phyloP scores from a whole-genome alignment of 129 eudicot species.

The Scalesia atractyloides region DNA sequence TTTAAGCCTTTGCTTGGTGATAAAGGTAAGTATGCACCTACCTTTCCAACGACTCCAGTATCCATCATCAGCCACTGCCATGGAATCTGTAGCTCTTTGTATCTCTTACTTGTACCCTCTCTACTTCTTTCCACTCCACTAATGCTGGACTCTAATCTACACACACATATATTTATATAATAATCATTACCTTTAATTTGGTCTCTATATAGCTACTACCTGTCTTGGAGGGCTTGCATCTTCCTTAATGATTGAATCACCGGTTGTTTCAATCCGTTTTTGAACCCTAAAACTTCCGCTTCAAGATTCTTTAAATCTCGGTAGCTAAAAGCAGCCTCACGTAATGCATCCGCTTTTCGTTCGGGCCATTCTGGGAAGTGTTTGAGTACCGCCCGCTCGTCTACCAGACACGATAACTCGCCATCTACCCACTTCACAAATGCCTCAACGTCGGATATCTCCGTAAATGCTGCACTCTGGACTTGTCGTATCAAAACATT shows the following conservation, averaged over 20 bases:
- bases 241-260: constrained; percentile 52
- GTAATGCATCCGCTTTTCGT: constrained; percentile 68
- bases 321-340: constrained; percentile 88
- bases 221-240: constrained; percentile 76
- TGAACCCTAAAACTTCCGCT: constrained; percentile 52
- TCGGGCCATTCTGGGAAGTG: constrained; percentile 83
- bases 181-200: neutral
- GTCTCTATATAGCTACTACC: constrained; percentile 42
- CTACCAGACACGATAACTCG: constrained; percentile 71
- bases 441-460: constrained; percentile 71
- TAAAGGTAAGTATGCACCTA: constrained; percentile 35
- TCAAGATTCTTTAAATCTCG: constrained; percentile 69
- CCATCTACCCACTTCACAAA: constrained; percentile 91
- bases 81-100: constrained; percentile 76
- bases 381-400: constrained; percentile 86
- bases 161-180: constrained; percentile 46
- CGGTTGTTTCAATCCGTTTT: constrained; percentile 50
- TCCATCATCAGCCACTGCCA: constrained; percentile 88
- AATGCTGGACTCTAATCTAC: constrained; percentile 67
- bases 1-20: constrained; percentile 26
- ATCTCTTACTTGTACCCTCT: constrained; percentile 69
- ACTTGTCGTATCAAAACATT: constrained; percentile 53
- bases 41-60: constrained; percentile 74
- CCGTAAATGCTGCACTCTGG: constrained; percentile 62
- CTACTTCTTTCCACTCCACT: constrained; percentile 63